Evolutionary conservation across 2,329 filamentous ascomycete genomes (phyloP), one percentile per base, ranked within the genome.

Genomic region (Bipolaris victoriae): DNA sequence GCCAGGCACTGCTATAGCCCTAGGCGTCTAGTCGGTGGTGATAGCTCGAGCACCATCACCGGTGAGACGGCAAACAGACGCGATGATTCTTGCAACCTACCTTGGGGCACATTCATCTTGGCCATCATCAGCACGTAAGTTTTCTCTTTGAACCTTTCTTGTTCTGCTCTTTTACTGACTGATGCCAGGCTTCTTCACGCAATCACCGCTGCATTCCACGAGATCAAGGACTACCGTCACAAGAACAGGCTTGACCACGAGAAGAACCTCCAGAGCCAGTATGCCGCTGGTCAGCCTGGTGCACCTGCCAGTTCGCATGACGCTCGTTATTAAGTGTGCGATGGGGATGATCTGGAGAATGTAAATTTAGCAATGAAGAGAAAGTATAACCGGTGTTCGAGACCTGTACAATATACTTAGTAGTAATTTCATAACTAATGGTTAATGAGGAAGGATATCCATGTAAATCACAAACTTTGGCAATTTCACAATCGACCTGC

Each of bases 111-210:
- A 0, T 81, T 81, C 57, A 72, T 79, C 9, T 52, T 80, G 55
- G 78, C 78, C 7, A 80, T 81, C 43, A 63, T 80, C 52, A 79
- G 75, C 75, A 80, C 78, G 78, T 80, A 70, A 76, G 78, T 77
- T 36, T 39, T 15, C 15, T 24, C 24, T 15, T 31, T 20, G 11
- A 18, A 6, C 20, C 9, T 9, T 26, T 20, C 31, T 20, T 20
- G 7, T 31, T 13, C 18, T 29, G 35, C 1, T 15, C 10, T 3
- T 5, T 16, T 36, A 11, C 22, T 64, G 24, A 61, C 20, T 9
- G 4, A n/a, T n/a, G 3, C 33, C 53, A 79, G 78, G 7, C 16
- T 80, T 16, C 72, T 81, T 5, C 78, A 81, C 57, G 75, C 77
- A 11, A 57, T 79, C 47, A 80, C 78, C 7, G 78, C 78, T 31